Percentiles rank a stretch among this genome's conserved stretches.
Conservation (phyloP, 805 yeast genomes). For the Metschnikowia peoriensis region DNA sequence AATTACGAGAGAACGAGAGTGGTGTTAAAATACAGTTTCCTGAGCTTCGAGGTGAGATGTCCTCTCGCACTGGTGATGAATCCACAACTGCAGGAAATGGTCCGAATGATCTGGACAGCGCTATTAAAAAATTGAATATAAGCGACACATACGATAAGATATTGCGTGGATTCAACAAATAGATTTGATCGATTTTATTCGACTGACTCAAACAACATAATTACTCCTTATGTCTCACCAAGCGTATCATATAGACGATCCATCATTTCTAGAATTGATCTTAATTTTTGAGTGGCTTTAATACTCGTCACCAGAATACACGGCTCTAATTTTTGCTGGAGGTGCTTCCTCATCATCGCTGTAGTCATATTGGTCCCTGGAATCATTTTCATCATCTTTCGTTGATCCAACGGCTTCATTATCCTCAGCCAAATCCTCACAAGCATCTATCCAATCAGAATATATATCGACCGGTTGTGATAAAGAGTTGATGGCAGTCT, state of each 20-base stretch:
- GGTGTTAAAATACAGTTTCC: not conserved
- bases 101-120: not conserved
- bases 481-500: conserved; percentile 77
- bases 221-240: too few relatives aligned
- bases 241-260: too few relatives aligned
- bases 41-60: not conserved
- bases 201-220: too few relatives aligned
- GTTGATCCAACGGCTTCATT: conserved; percentile 24
- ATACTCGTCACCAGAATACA: conserved; percentile 33
- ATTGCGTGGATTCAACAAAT: conserved; percentile 16
- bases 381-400: conserved; percentile 17
- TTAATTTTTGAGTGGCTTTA: not conserved
- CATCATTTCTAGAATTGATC: too few relatives aligned
- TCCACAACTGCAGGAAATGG: not conserved
- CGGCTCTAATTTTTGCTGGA: conserved; percentile 17
- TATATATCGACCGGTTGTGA: conserved; percentile 93
- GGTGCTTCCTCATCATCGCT: conserved; percentile 35
- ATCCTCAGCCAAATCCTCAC: conserved; percentile 82
- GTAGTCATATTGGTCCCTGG: conserved; percentile 20
- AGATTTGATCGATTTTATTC: not conserved
- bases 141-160: conserved; percentile 23
- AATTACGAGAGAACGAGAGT: not conserved
- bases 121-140: conserved; percentile 11
- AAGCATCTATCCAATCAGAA: conserved; percentile 97
- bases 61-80: not conserved